Evolutionary conservation across 352 stramenopile species (phyloP), one percentile per base, ranked within the genome.

Genomic region (Stramenopiles sp.): DNA sequence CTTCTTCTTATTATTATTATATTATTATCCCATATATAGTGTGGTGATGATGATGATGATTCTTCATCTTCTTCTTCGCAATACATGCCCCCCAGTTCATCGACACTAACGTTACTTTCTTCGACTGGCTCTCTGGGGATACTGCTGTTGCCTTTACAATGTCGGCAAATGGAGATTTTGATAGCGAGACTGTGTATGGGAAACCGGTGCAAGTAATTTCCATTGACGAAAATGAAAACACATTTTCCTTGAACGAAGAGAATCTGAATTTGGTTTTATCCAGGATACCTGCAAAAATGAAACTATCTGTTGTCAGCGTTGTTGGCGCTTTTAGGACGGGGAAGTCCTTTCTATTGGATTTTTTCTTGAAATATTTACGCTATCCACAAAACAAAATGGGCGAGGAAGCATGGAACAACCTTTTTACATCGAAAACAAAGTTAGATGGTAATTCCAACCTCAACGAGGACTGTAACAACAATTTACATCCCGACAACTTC

Each of bases 311-410:
- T 39, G 91, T 99, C 44, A 98, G 92, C 44, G 95, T 99, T 7
- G 95, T 99, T 0, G 96, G 96, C 67, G 95, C 95, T 1, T 99
- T 99, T 88, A 92, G 96, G 76, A 99, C 95, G 31, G 96, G 96
- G 80, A 99, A 99, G 84, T 97, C 89, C 31, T 99, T 99, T 86
- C 88, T 99, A 33, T 86, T 99, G 44, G 97, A 95, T 84, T 92
- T 98, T 84, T 98, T 99, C 82, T 85, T 99, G 67, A 89, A 94
- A 22, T 99, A 98, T 85, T 84, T 99, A 80, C 90, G 94, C 81
- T 27, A 25, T 22, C 55, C 55, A 27, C 55, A 71, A 71, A 71
- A 22, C 22, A 71, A 71, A 27, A 71, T 71, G 22, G 55, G 55
- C 55, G 22, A 27, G 22, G 55, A 71, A 27, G 55, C 55, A 25